Conservation (phyloP, 2,329 filamentous ascomycete genomes). For the Ceratocystis lukuohia region DNA sequence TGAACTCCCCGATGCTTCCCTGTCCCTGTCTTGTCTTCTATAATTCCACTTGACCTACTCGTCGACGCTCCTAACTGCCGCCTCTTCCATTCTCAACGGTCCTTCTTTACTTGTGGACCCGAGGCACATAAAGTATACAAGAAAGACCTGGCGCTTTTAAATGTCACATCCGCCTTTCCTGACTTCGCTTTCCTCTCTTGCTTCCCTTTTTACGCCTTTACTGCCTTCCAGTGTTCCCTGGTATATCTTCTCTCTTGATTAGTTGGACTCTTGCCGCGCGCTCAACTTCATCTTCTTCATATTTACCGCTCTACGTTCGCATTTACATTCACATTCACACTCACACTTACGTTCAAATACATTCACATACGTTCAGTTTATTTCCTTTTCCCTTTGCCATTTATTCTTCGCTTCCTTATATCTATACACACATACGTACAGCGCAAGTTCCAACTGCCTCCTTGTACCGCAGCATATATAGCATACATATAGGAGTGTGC, state of each 20-base stretch:
- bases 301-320: neutral
- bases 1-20: constrained; percentile 10
- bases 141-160: neutral
- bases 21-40: constrained; percentile 20
- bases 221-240: neutral
- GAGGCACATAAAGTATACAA: neutral
- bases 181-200: neutral
- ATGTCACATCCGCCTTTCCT: neutral
- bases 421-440: too few relatives aligned
- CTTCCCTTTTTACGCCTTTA: neutral
- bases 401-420: too few relatives aligned
- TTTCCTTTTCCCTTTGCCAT: too few relatives aligned
- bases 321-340: too few relatives aligned
- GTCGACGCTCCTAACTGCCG: constrained; percentile 10
- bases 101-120: neutral
- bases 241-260: neutral
- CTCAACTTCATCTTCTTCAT: neutral
- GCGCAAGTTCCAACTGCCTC: too few relatives aligned
- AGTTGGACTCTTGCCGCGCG: neutral
- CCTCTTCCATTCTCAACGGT: neutral
- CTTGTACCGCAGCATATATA: too few relatives aligned
- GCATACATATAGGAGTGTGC: too few relatives aligned
- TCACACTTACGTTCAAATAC: too few relatives aligned
- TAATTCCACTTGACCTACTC: constrained; percentile 11
- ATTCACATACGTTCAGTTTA: too few relatives aligned